phyloP scores from a whole-genome alignment of 495 filamentous ascomycete genomes.

The Penicillium turbatum region DNA sequence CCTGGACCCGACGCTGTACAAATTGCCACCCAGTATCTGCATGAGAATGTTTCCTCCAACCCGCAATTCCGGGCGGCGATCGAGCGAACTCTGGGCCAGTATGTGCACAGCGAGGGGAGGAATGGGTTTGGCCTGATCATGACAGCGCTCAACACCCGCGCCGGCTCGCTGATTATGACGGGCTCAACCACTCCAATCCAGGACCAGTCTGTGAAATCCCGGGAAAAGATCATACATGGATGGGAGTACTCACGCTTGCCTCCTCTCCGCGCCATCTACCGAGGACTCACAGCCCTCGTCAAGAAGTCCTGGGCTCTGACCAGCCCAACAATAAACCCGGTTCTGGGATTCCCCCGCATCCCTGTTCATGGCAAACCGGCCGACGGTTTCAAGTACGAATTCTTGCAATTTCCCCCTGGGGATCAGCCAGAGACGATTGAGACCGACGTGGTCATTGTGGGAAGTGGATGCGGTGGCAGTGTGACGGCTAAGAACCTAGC shows the following conservation, averaged over 20 bases:
- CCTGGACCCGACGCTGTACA: conserved; percentile 27
- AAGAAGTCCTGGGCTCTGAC: conserved; percentile 56
- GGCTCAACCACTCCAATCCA: conserved; percentile 60
- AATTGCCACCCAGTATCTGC: conserved; percentile 41
- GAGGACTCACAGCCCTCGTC: conserved; percentile 50
- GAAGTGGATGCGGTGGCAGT: conserved; percentile 82
- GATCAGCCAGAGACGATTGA: conserved; percentile 55
- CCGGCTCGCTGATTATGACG: conserved; percentile 64
- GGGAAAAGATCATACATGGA: conserved; percentile 55
- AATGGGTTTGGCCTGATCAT: conserved; percentile 50
- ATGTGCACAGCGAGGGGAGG: conserved; percentile 44
- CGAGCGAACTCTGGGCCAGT: conserved; percentile 39
- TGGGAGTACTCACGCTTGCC: conserved; percentile 58
- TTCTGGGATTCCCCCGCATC: conserved; percentile 60
- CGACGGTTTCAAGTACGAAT: conserved; percentile 51
- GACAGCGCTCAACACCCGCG: conserved; percentile 54
- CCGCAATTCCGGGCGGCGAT: conserved; percentile 43
- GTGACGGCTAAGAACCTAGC: conserved; percentile 79
- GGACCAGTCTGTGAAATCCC: conserved; percentile 54
- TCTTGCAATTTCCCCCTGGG: conserved; percentile 47
- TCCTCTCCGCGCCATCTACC: conserved; percentile 53
- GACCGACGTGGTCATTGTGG: conserved; percentile 79
- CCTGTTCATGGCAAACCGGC: conserved; percentile 58
- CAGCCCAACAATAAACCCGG: conserved; percentile 50
- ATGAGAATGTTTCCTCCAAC: conserved; percentile 47